phyloP scores from a whole-genome alignment of 202 grass and related monocot species.

The Musa balbisiana region DNA sequence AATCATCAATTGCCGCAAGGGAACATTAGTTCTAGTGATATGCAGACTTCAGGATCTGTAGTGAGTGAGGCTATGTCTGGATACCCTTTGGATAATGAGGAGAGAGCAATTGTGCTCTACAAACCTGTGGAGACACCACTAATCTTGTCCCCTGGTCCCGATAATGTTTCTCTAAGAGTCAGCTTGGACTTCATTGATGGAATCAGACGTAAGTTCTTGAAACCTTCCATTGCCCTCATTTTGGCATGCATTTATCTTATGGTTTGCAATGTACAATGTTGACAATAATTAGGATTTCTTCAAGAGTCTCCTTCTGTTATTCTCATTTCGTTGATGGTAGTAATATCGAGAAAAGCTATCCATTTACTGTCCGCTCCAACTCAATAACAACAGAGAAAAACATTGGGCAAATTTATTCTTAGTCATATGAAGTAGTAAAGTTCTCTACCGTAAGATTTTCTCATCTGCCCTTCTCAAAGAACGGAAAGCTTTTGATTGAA shows the following conservation, averaged over 20 bases:
- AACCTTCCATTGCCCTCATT: background rate
- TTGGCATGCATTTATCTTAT: background rate
- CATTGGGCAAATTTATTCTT: too few species aligned
- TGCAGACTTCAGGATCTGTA: constrained; percentile 30
- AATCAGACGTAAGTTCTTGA: constrained; percentile 70
- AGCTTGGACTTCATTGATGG: constrained; percentile 55
- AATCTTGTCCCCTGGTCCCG: constrained; percentile 24
- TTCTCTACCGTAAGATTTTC: too few species aligned
- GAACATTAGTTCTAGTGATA: constrained; percentile 19
- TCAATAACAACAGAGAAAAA: too few species aligned
- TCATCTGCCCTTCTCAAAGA: background rate
- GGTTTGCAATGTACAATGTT: background rate
- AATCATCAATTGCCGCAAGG: constrained; percentile 28
- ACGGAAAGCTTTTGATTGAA: background rate
- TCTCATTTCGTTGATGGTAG: background rate
- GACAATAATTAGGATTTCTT: background rate
- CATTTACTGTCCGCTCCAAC: too few species aligned
- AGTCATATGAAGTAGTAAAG: too few species aligned
- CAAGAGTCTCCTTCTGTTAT: background rate
- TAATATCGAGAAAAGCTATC: background rate
- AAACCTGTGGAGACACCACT: constrained; percentile 40
- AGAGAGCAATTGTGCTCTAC: constrained; percentile 79
- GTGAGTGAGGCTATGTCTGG: constrained; percentile 33
- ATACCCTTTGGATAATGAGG: constrained; percentile 26
- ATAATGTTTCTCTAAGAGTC: constrained; percentile 58